These are phyloP conservation scores for Gastrodia elata DNA, from an alignment of 106 monocot species.

Conservation along the genomic window DNA sequence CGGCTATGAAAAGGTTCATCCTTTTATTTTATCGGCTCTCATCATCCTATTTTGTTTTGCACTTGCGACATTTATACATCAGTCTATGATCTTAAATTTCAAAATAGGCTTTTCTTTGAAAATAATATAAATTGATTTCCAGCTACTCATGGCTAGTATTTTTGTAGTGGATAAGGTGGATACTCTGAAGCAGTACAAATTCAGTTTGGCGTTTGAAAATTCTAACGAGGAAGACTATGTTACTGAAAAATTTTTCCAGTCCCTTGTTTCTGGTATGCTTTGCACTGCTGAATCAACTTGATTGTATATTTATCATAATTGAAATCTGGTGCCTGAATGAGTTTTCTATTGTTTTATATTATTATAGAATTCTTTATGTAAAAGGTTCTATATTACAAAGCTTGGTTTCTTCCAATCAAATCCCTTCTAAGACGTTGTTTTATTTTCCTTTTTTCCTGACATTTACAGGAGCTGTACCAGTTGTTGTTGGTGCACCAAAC, in stretches of 20 bases:
- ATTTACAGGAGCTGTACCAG: slow-evolving; percentile 55
- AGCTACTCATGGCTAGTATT: neutral
- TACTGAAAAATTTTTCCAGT: slow-evolving; percentile 89
- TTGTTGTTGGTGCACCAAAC: slow-evolving; percentile 83
- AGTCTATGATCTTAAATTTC: neutral
- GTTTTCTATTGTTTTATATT: neutral
- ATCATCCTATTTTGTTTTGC: neutral
- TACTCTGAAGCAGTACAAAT: slow-evolving; percentile 66
- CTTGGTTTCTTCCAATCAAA: slow-evolving; percentile 6
- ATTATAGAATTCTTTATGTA: neutral
- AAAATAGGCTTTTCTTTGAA: neutral
- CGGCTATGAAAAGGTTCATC: neutral
- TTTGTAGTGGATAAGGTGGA: slow-evolving; percentile 66
- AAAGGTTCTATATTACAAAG: neutral
- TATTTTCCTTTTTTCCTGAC: neutral
- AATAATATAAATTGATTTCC: neutral
- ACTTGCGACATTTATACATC: neutral
- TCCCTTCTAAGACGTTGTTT: neutral
- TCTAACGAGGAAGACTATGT: slow-evolving; percentile 91
- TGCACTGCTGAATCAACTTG: slow-evolving; percentile 3
- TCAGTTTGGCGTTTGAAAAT: slow-evolving; percentile 92
- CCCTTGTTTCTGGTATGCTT: slow-evolving; percentile 73
- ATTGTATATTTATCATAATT: neutral
- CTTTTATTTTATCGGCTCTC: neutral
- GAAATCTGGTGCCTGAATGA: neutral